Percentiles rank a stretch among this genome's conserved stretches.
phyloP scores from a whole-genome alignment of 2,329 filamentous ascomycete genomes.

The Chaetomiaceae sp. region DNA sequence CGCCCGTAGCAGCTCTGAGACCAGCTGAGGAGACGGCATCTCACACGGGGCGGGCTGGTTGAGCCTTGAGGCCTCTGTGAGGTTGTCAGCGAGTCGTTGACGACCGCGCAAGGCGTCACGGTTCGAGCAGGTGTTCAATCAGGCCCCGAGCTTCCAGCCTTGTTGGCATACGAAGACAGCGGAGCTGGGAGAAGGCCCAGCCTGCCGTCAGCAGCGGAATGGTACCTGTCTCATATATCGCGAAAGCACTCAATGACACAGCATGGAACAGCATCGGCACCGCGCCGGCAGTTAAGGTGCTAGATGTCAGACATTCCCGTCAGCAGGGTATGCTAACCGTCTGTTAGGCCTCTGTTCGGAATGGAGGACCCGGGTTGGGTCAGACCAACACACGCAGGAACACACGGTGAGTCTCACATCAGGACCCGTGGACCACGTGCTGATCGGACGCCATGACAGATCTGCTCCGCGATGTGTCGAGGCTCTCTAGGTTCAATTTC shows the following conservation, averaged over 20 bases:
- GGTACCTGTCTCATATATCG: too few species aligned
- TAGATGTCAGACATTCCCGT: constrained; percentile 26
- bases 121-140: too few species aligned
- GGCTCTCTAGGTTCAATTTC: neutral
- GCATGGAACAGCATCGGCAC: neutral
- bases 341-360: too few species aligned
- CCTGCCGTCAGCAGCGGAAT: too few species aligned
- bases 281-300: constrained; percentile 18
- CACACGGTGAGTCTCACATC: neutral
- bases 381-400: neutral
- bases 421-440: neutral
- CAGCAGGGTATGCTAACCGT: too few species aligned
- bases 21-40: neutral
- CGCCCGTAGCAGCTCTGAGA: constrained; percentile 24
- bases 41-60: neutral
- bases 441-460: neutral
- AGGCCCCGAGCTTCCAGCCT: too few species aligned
- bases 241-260: too few species aligned
- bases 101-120: too few species aligned
- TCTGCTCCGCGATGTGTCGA: neutral
- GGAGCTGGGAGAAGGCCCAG: neutral
- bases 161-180: neutral
- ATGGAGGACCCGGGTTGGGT: too few species aligned
- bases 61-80: too few species aligned
- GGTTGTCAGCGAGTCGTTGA: too few species aligned